Conservation (phyloP, 2,329 filamentous ascomycete genomes). For the Apiospora kogelbergensis region DNA sequence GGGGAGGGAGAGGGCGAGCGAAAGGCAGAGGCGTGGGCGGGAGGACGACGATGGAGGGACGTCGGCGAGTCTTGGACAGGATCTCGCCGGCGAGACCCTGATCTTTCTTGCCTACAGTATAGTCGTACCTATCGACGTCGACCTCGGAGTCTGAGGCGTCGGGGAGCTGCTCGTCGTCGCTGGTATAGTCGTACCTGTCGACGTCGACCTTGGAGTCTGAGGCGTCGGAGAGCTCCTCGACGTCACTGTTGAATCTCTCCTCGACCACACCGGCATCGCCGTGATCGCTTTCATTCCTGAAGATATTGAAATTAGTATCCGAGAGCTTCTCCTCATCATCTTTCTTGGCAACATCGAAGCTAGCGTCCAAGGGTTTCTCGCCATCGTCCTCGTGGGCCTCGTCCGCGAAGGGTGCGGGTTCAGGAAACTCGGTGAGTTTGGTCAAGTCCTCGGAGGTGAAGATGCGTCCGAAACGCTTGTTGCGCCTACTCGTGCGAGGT, state of each 20-base stretch:
- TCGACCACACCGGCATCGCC: background rate
- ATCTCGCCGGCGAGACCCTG: background rate
- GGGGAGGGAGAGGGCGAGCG: background rate
- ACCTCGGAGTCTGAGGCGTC: background rate
- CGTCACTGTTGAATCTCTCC: background rate
- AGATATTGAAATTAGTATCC: background rate
- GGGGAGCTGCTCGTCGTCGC: background rate
- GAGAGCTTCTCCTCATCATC: background rate
- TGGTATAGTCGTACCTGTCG: background rate
- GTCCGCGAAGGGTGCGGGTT: background rate
- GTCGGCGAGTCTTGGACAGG: background rate
- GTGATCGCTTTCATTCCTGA: background rate
- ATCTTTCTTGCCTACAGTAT: background rate
- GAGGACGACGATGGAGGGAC: background rate
- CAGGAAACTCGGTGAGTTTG: background rate
- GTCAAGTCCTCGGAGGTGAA: background rate
- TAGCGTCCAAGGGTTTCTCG: background rate
- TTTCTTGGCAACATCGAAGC: background rate
- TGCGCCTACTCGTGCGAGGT: background rate
- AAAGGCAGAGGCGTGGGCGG: background rate
- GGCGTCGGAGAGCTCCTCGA: background rate
- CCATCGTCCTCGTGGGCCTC: background rate
- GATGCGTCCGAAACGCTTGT: background rate
- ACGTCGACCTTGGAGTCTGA: background rate
- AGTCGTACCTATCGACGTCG: background rate